phyloP scores from a whole-genome alignment of 352 stramenopile genomes.

The Globisporangium yorkense region DNA sequence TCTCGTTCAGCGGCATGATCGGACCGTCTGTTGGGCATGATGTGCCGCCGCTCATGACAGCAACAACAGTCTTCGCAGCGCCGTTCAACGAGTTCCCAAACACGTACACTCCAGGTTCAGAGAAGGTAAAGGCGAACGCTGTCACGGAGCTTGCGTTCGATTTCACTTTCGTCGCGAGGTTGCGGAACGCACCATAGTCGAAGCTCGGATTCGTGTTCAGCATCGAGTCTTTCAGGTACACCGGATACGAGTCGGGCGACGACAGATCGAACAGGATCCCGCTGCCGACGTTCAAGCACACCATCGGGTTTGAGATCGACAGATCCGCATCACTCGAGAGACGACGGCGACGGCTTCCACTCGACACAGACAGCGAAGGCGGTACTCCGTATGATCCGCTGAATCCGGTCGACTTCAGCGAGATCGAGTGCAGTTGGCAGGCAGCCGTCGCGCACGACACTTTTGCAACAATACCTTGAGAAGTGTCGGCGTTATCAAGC shows the following conservation, averaged over 20 bases:
- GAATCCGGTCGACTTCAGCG: conserved; percentile 45
- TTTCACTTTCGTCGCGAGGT: conserved; percentile 53
- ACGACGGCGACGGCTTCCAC: conserved; percentile 10
- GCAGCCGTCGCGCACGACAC: conserved; percentile 31
- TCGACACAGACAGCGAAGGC: conserved; percentile 9
- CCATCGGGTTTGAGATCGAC: conserved; percentile 79
- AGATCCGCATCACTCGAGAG: conserved; percentile 4
- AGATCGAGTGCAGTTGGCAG: conserved; percentile 55
- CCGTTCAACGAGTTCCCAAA: conserved; percentile 81
- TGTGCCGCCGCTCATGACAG: conserved; percentile 72
- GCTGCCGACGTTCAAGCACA: conserved; percentile 75
- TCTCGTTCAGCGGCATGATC: conserved; percentile 80
- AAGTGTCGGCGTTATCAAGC: conserved; percentile 14
- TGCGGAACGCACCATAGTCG: conserved; percentile 86
- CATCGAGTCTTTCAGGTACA: conserved; percentile 94
- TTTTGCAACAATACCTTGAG: conserved; percentile 37
- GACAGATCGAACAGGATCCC: conserved; percentile 89
- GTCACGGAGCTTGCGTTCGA: conserved; percentile 54
- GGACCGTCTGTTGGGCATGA: conserved; percentile 71
- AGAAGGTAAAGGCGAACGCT: conserved; percentile 88
- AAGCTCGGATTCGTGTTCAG: conserved; percentile 93
- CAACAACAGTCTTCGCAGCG: conserved; percentile 67
- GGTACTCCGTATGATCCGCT: conserved; percentile 59
- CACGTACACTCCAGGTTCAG: conserved; percentile 80
- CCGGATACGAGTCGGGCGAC: conserved; percentile 67